Evolutionary conservation across 2,329 filamentous ascomycete genomes (phyloP).

Genomic region (Phaeophleospora eucalypticola): DNA sequence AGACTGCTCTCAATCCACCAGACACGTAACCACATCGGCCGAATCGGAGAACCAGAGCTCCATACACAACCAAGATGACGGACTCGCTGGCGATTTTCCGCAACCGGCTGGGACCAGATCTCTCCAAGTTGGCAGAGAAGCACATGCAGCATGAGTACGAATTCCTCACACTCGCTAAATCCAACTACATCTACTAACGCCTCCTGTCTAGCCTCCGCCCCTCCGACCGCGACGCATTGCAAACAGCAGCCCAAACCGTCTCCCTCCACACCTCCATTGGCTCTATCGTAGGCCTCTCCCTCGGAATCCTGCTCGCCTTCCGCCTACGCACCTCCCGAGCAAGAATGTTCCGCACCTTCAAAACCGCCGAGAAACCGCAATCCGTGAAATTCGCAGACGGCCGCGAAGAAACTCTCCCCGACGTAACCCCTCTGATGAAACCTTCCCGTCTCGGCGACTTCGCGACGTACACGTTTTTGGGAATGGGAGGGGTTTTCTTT

Average conservation of each 20-base stretch:
- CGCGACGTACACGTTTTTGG: slow-evolving; percentile 61
- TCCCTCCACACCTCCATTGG: slow-evolving; percentile 55
- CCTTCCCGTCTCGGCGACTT: slow-evolving; percentile 58
- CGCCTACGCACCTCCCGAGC: slow-evolving; percentile 53
- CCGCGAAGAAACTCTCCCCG: slow-evolving; percentile 57
- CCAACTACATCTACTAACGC: too few species aligned
- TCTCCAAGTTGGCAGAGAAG: slow-evolving; percentile 53
- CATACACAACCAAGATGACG: slow-evolving; percentile 19
- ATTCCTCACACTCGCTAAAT: too few species aligned
- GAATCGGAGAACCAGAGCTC: too few species aligned
- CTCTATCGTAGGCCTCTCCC: slow-evolving; percentile 55
- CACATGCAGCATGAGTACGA: slow-evolving; percentile 55
- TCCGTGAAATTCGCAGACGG: slow-evolving; percentile 61
- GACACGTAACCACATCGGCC: too few species aligned
- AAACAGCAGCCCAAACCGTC: slow-evolving; percentile 53
- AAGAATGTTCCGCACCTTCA: slow-evolving; percentile 60
- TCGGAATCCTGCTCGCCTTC: slow-evolving; percentile 57
- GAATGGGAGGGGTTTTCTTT: slow-evolving; percentile 58
- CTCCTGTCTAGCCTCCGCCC: slow-evolving; percentile 50
- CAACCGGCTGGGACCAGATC: slow-evolving; percentile 46
- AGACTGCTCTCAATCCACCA: too few species aligned
- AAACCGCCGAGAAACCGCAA: slow-evolving; percentile 57
- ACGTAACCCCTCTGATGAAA: slow-evolving; percentile 55
- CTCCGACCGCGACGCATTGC: slow-evolving; percentile 56
- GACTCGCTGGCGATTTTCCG: slow-evolving; percentile 49